Base-by-base conservation (phyloP, 2,329 filamentous ascomycete genomes). In the Orbilia quercus region DNA sequence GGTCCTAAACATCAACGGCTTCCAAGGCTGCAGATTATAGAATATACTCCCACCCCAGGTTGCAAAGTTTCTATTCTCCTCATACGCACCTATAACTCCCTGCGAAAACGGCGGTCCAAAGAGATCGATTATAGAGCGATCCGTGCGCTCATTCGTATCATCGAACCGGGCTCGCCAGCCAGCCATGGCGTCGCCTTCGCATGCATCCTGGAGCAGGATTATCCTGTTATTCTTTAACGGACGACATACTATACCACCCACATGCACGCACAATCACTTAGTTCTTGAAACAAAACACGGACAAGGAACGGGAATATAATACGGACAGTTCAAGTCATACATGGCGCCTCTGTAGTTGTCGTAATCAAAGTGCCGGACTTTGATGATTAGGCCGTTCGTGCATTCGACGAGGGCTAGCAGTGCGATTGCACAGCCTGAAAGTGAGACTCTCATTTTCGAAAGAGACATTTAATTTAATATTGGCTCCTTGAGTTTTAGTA, bases 1-100 rank as follows among this genome's bases (percentile, higher is more conserved):
- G 5, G 38, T 65, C 20, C 67, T 36, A 44, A 72, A 72, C 59
- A 65, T 65, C 28, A 65, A 40, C 7, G 67, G 67, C n/a, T 60
- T 65, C 59, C 59, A 72, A 7, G 59, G 59, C 18, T 60, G 34
- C 7, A 12, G 4, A 16, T 60, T 60, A 31, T 72, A 72, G 22
- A 59, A 65, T 5, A 65, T 3, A 14, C 59, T 54, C 4, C 67
- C 67, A 5, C 34, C 38, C 67, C 54, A 60, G 4, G 45, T 28
- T 7, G 67, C 67, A 20, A 58, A 65, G 5, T 57, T 50, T 28
- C 53, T 47, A 1, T 55, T 62, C n/a, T 72, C 67, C 14, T 72
- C 67, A 40, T 72, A 72, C 11, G 7, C 28, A 4, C 47, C 45
- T 2, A 23, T 47, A 1, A 58, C 31, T 5, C 36, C 42, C 31